These are phyloP conservation scores for Oryza punctata DNA, from an alignment of 176 grass and related monocot genomes.

Conservation along the genomic window DNA sequence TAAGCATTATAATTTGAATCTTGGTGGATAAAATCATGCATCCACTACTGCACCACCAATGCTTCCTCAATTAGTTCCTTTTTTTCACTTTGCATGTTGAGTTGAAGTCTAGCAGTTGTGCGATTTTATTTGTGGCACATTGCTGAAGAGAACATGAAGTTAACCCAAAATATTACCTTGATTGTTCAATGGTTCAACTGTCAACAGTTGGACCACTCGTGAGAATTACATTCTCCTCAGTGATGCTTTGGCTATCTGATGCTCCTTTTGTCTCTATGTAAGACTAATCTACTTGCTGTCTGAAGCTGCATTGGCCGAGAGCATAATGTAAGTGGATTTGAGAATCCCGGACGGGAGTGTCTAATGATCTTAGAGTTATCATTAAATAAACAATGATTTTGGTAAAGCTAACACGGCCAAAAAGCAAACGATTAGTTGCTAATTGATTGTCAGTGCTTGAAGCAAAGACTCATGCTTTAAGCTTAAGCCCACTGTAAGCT, in stretches of 20 bases:
- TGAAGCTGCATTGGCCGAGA: neutral
- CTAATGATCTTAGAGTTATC: neutral
- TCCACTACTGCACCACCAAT: too few species aligned
- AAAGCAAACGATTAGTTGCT: neutral
- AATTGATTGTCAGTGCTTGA: slow-evolving; percentile 9
- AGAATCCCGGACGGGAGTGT: neutral
- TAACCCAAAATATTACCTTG: neutral
- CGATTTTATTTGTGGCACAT: neutral
- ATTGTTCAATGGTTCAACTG: neutral
- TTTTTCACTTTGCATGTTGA: neutral
- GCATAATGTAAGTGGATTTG: slow-evolving; percentile 1
- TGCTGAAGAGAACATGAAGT: neutral
- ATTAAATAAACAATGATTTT: neutral
- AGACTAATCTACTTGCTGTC: neutral
- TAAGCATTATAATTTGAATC: too few species aligned
- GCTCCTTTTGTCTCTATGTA: neutral
- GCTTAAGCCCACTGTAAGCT: neutral
- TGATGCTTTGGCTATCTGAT: neutral
- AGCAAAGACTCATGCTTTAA: slow-evolving; percentile 11
- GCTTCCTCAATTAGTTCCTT: too few species aligned
- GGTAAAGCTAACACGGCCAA: slow-evolving; percentile 10
- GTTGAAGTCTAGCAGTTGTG: neutral
- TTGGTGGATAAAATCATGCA: too few species aligned
- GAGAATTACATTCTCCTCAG: neutral
- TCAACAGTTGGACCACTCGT: neutral